Evolutionary conservation across 2,329 filamentous ascomycete genomes (phyloP).

Genomic region (Graphiopsis chlorocephala): DNA sequence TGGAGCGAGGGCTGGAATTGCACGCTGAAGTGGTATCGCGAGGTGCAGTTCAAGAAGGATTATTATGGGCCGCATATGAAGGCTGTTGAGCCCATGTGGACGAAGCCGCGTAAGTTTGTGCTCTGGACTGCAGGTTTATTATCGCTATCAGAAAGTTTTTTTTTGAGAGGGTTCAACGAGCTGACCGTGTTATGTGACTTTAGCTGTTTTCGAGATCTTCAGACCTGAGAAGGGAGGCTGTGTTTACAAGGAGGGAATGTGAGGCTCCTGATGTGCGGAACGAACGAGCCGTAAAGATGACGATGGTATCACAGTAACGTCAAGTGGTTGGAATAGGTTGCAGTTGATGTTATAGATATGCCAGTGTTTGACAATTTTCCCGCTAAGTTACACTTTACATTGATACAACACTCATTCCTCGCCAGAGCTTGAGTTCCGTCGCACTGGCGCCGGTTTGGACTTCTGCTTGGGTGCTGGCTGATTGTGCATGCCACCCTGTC

Average conservation of each 20-base stretch:
- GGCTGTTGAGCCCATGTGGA: slow-evolving; percentile 41
- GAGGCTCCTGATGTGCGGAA: not conserved
- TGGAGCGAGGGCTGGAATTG: slow-evolving; percentile 26
- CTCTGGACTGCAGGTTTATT: not conserved
- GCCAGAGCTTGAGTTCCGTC: slow-evolving; percentile 16
- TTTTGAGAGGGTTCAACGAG: no score
- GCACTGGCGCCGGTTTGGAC: not conserved
- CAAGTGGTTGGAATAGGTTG: not conserved
- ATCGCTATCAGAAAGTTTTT: not conserved
- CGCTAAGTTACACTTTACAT: not conserved
- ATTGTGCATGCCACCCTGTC: slow-evolving; percentile 6
- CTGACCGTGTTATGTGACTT: not conserved
- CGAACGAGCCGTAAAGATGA: not conserved
- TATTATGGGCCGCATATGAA: slow-evolving; percentile 44
- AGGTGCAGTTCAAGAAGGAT: slow-evolving; percentile 30
- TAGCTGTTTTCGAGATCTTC: slow-evolving; percentile 9
- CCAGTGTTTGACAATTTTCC: not conserved
- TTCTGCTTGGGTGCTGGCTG: not conserved
- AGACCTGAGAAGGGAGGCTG: slow-evolving; percentile 1
- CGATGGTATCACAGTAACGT: not conserved
- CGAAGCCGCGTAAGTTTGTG: slow-evolving; percentile 38
- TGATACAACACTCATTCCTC: not conserved
- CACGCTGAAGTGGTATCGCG: slow-evolving; percentile 16
- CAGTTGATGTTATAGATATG: not conserved
- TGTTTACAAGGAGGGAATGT: slow-evolving; percentile 11